Percentiles rank a stretch among this genome's conserved stretches.
These are phyloP conservation scores for Penicillium sp. DNA, from an alignment of 2,329 filamentous ascomycete genomes.

Conservation along the genomic window DNA sequence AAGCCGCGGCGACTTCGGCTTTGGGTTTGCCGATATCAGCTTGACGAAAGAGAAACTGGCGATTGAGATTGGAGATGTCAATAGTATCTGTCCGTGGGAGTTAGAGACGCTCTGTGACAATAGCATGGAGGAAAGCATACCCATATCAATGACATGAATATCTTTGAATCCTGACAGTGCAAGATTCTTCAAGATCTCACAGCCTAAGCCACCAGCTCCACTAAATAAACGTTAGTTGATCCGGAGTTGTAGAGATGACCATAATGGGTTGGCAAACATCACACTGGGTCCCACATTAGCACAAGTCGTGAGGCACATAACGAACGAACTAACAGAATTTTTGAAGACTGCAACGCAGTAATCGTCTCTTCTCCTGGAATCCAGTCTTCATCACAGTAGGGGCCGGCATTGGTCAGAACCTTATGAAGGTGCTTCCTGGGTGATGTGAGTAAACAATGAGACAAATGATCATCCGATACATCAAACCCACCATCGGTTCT, in stretches of 20 bases:
- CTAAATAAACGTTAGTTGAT: conserved; percentile 47
- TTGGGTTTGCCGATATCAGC: conserved; percentile 90
- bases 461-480: background rate
- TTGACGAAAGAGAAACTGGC: conserved; percentile 92
- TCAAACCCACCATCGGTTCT: conserved; percentile 17
- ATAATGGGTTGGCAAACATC: conserved; percentile 43
- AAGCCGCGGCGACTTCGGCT: conserved; percentile 85
- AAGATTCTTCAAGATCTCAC: conserved; percentile 94
- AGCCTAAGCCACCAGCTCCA: conserved; percentile 89
- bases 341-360: conserved; percentile 64
- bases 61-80: conserved; percentile 96
- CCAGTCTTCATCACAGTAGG: conserved; percentile 71
- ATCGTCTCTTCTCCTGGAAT: conserved; percentile 52
- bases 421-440: conserved; percentile 78
- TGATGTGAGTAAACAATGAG: conserved; percentile 12
- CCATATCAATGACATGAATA: conserved; percentile 99
- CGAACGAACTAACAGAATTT: conserved; percentile 62
- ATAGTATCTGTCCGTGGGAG: conserved; percentile 71
- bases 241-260: background rate
- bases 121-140: conserved; percentile 45
- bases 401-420: conserved; percentile 72
- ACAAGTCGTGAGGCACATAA: conserved; percentile 1
- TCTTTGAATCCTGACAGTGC: conserved; percentile 93
- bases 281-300: conserved; percentile 44
- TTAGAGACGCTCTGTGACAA: conserved; percentile 13